These are phyloP conservation scores for Pichia nanzhaoensis DNA, from an alignment of 805 yeast genomes.

Conservation along the genomic window DNA sequence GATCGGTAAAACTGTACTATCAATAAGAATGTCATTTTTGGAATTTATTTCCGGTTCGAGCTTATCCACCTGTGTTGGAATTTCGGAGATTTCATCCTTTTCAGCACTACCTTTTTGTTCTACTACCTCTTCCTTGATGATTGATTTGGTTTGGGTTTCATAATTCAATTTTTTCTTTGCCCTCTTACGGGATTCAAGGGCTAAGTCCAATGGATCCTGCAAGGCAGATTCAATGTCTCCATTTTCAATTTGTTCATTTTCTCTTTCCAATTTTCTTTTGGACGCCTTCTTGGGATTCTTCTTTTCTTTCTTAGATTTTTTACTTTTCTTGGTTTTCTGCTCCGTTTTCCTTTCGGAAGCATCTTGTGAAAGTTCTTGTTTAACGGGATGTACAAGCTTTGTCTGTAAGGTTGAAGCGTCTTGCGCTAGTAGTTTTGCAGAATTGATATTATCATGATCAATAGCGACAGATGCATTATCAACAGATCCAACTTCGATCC, in stretches of 20 bases:
- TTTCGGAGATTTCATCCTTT: slow-evolving; percentile 8
- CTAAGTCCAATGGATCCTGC: background rate
- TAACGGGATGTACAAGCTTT: background rate
- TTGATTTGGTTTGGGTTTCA: background rate
- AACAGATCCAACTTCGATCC: no score
- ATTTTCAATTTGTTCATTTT: slow-evolving; percentile 11
- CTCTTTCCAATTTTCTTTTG: background rate
- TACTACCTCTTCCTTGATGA: background rate
- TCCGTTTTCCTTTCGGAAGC: background rate
- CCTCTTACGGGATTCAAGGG: no score
- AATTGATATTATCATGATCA: no score
- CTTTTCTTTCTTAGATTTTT: slow-evolving; percentile 1
- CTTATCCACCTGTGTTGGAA: slow-evolving; percentile 11
- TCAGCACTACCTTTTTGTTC: background rate
- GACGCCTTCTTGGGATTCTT: background rate
- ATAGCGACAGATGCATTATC: no score
- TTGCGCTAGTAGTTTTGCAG: no score
- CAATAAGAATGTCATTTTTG: background rate
- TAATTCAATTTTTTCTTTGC: background rate
- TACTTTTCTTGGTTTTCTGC: background rate
- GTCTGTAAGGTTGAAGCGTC: no score
- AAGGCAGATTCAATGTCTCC: background rate
- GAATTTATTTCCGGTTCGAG: background rate
- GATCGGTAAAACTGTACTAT: background rate
- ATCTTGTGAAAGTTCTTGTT: background rate